phyloP scores from a whole-genome alignment of 1,284 basidiomycete genomes.

The Ustilago shanxiensis region DNA sequence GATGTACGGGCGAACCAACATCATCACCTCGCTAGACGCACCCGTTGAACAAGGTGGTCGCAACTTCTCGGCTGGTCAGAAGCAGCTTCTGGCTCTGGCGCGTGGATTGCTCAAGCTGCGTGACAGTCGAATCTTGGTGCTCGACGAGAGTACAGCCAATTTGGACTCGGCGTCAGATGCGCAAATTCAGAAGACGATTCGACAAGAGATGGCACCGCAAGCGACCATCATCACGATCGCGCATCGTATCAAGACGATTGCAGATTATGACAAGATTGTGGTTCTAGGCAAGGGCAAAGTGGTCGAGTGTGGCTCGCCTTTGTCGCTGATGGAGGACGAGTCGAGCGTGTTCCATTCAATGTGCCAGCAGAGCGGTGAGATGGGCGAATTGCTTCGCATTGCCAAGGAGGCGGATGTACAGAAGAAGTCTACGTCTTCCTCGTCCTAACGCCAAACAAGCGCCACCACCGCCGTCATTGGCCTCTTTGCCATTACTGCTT shows the following conservation, averaged over 20 bases:
- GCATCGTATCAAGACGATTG: conserved; percentile 78
- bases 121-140: conserved; percentile 73
- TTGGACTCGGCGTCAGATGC: conserved; percentile 72
- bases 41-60: conserved; percentile 73
- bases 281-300: conserved; percentile 76
- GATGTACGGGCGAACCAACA: conserved; percentile 69
- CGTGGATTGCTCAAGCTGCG: conserved; percentile 73
- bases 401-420: conserved; percentile 45
- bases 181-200: conserved; percentile 73
- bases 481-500: not conserved
- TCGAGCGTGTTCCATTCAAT: conserved; percentile 59
- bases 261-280: conserved; percentile 74
- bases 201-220: conserved; percentile 69
- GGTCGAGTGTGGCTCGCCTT: conserved; percentile 82
- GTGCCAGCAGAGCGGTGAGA: conserved; percentile 63
- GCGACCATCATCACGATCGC: conserved; percentile 75
- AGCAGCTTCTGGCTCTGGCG: conserved; percentile 74
- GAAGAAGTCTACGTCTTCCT: not conserved
- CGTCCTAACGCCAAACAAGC: conserved; percentile 6
- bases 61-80: conserved; percentile 74
- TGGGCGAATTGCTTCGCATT: conserved; percentile 52
- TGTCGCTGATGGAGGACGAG: conserved; percentile 73
- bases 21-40: conserved; percentile 73
- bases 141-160: conserved; percentile 74
- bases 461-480: not conserved